Evolutionary conservation across 768 basidiomycete species (phyloP).

Genomic region (Suillus weaverae): DNA sequence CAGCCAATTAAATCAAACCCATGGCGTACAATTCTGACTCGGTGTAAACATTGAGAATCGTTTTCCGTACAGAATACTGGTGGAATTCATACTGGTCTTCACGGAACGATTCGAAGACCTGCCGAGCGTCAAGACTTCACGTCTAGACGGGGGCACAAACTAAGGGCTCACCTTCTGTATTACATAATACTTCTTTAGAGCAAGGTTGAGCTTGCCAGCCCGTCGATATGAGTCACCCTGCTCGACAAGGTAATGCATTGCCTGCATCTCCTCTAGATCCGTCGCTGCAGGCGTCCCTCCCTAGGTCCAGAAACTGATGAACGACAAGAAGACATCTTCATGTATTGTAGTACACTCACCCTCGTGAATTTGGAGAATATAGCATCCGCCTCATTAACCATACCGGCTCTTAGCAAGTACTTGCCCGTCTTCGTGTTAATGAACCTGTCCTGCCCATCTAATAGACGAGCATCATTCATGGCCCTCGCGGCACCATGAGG

Average conservation of each 20-base stretch:
- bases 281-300: slow-evolving; percentile 81
- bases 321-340: neutral
- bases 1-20: slow-evolving; percentile 11
- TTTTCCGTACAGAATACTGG: slow-evolving; percentile 87
- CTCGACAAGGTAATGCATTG: slow-evolving; percentile 81
- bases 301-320: slow-evolving; percentile 39
- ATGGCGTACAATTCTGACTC: slow-evolving; percentile 51
- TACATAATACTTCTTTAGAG: slow-evolving; percentile 82
- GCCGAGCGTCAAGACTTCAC: slow-evolving; percentile 10
- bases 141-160: slow-evolving; percentile 4
- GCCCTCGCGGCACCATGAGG: slow-evolving; percentile 66
- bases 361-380: slow-evolving; percentile 90
- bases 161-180: slow-evolving; percentile 60
- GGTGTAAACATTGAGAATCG: slow-evolving; percentile 82
- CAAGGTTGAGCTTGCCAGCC: slow-evolving; percentile 66
- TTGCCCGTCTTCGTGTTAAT: slow-evolving; percentile 93
- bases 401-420: slow-evolving; percentile 82
- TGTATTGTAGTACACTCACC: slow-evolving; percentile 42
- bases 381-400: slow-evolving; percentile 70
- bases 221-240: slow-evolving; percentile 72
- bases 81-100: slow-evolving; percentile 99
- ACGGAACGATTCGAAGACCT: slow-evolving; percentile 85
- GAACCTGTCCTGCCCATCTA: slow-evolving; percentile 95
- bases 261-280: slow-evolving; percentile 97
- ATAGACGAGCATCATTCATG: slow-evolving; percentile 76